Evolutionary conservation across 177 flowering plant genomes (phyloP).

Genomic region (Vitis hybrid): DNA sequence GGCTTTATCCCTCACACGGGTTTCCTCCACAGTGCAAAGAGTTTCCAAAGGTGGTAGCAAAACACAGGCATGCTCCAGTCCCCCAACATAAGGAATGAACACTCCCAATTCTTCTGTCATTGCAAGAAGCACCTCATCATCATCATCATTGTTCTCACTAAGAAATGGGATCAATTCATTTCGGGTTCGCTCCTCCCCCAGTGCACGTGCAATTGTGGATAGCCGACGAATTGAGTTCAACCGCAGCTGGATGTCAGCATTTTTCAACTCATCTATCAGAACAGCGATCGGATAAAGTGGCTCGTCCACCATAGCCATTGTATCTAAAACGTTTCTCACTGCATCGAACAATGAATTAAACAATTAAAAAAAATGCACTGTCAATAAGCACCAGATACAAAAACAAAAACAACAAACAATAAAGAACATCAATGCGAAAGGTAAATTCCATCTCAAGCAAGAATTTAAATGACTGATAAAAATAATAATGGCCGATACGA

Average conservation of each 20-base stretch:
- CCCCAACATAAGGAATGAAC: slow-evolving; percentile 81
- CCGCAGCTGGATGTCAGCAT: slow-evolving; percentile 79
- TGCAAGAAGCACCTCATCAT: slow-evolving; percentile 83
- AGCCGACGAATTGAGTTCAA: slow-evolving; percentile 71
- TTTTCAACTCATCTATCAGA: slow-evolving; percentile 75
- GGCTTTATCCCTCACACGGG: slow-evolving; percentile 86
- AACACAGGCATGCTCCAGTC: slow-evolving; percentile 76
- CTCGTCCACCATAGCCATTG: slow-evolving; percentile 72
- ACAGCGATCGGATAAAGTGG: slow-evolving; percentile 80
- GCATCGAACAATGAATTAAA: neutral
- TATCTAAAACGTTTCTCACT: slow-evolving; percentile 9
- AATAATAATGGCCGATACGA: neutral
- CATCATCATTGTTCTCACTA: slow-evolving; percentile 86
- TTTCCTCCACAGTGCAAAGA: slow-evolving; percentile 80
- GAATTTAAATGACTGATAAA: neutral
- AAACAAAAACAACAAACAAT: too few species aligned
- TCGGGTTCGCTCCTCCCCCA: slow-evolving; percentile 80
- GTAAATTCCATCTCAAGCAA: neutral
- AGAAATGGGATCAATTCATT: slow-evolving; percentile 81
- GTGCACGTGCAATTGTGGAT: slow-evolving; percentile 78
- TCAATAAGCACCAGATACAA: too few species aligned
- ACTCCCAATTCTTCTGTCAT: slow-evolving; percentile 84
- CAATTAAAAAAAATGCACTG: neutral
- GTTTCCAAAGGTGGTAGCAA: slow-evolving; percentile 74
- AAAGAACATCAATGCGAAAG: too few species aligned